A percentile compares a stretch with the other conserved stretches of the same genome.
Evolutionary conservation across 148 eudicot genomes (phyloP).

Genomic region (Talinum fruticosum): DNA sequence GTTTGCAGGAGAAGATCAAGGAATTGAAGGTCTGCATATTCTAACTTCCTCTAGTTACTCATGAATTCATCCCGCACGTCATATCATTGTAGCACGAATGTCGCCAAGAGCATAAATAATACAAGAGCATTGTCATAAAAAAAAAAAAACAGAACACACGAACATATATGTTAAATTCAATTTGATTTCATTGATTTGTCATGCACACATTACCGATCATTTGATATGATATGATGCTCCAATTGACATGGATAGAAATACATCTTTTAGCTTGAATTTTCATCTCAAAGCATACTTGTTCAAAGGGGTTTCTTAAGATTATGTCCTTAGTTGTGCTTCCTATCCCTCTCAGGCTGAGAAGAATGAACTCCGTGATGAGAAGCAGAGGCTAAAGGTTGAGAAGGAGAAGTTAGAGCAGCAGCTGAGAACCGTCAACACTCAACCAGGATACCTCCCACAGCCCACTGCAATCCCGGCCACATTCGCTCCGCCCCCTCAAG

Average conservation of each 20-base stretch:
- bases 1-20: constrained; percentile 65
- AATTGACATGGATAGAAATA: background rate
- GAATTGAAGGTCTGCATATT: constrained; percentile 52
- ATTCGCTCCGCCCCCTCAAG: constrained; percentile 49
- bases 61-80: background rate
- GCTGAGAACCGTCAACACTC: constrained; percentile 50
- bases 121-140: background rate
- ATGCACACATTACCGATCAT: background rate
- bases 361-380: constrained; percentile 72
- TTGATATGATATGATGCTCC: background rate
- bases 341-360: constrained; percentile 51
- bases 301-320: background rate
- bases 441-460: constrained; percentile 49
- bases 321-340: background rate
- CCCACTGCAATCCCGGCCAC: constrained; percentile 57
- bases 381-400: constrained; percentile 72
- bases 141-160: background rate
- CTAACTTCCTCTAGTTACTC: background rate
- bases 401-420: constrained; percentile 71
- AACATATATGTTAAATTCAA: background rate
- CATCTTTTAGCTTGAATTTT: background rate
- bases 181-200: background rate
- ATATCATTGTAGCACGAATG: no score
- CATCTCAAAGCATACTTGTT: background rate
- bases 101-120: no score